Base-by-base conservation (phyloP, 441 rosid species). In the Gossypium trilobum region DNA sequence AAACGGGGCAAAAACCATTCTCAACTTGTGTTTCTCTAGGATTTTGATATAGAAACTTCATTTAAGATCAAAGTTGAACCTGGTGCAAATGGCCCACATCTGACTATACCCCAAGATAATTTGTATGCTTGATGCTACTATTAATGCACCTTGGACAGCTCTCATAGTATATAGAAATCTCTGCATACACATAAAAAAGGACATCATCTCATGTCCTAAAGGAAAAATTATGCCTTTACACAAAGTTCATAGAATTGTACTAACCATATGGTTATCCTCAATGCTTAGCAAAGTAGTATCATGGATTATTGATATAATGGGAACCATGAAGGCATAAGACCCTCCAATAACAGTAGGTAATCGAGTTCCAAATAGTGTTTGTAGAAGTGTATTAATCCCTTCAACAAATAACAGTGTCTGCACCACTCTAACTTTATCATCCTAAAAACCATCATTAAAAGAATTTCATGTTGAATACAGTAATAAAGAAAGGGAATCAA, bases 141-240 rank as follows among this genome's bases (percentile, higher is more conserved):
- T 95, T 23, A 95, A 72, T 55, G 99, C 99, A 57, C 98, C 99
- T 88, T 95, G 99, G 66, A 95, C 96, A 0, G 99, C 99, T 82
- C 95, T 90, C 97, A 93, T 95, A 65, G 99, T 95, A 74, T 81
- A 87, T 33, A 88, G 82, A 80, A 95, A 95, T 77, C 97, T 91
- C 99, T 95, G 71, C 59, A 81, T 11, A 77, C 31, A 70, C 39
- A 59, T 52, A 68, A 46, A 23, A 33, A 33, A 33, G 39, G 39
- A 5, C 39, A 33, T 33, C 39, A 33, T 6, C 39, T 33, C 39
- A 33, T 5, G 39, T 33, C 9, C 39, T 33, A 5, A 33, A 33
- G 39, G 39, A 5, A 33, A 33, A 33, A 6, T 33, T 33, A 33
- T 6, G 39, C 39, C 39, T 33, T 33, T 5, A 33, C 39, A 33